Percentiles rank a stretch among this genome's conserved stretches.
Evolutionary conservation across 163 green algal species (phyloP).

Genomic region (Scenedesmus sp.): DNA sequence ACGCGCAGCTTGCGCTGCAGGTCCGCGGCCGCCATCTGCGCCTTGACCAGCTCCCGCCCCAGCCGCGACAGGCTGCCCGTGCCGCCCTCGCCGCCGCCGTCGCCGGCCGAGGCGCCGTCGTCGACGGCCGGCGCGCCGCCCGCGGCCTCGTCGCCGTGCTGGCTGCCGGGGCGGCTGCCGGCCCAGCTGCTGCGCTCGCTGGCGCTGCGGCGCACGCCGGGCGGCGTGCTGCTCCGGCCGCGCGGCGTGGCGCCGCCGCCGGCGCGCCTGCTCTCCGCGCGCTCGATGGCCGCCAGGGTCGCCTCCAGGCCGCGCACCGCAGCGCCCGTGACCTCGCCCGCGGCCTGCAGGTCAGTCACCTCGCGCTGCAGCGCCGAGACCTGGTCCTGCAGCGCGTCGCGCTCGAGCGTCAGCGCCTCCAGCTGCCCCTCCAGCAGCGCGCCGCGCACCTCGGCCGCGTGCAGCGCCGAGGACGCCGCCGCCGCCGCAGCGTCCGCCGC

Average conservation of each 20-base stretch:
- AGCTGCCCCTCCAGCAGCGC: conserved; percentile 41
- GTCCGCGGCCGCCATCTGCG: conserved; percentile 74
- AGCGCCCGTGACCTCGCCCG: conserved; percentile 58
- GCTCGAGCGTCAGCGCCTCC: conserved; percentile 29
- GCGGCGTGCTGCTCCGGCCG: background rate
- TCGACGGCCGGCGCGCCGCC: background rate
- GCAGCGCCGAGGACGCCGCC: conserved; percentile 13
- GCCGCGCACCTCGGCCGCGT: conserved; percentile 4
- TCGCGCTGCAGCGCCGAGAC: conserved; percentile 33
- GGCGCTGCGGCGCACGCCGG: conserved; percentile 14
- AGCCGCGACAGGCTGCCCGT: conserved; percentile 64
- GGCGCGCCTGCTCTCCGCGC: conserved; percentile 8
- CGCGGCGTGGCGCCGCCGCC: background rate
- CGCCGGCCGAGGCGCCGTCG: conserved; percentile 51
- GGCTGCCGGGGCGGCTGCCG: background rate
- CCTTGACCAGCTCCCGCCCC: conserved; percentile 71
- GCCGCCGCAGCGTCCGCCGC: conserved; percentile 5
- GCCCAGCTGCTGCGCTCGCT: conserved; percentile 43
- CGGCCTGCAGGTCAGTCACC: conserved; percentile 59
- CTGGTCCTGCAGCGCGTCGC: conserved; percentile 44
- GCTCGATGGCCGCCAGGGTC: conserved; percentile 62
- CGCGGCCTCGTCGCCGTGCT: background rate
- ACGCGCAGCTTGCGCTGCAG: conserved; percentile 69
- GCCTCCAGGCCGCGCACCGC: conserved; percentile 63
- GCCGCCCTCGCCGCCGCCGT: conserved; percentile 64